Conservation (phyloP, 306 rosid genomes). For the Cucurbita ficifolia region DNA sequence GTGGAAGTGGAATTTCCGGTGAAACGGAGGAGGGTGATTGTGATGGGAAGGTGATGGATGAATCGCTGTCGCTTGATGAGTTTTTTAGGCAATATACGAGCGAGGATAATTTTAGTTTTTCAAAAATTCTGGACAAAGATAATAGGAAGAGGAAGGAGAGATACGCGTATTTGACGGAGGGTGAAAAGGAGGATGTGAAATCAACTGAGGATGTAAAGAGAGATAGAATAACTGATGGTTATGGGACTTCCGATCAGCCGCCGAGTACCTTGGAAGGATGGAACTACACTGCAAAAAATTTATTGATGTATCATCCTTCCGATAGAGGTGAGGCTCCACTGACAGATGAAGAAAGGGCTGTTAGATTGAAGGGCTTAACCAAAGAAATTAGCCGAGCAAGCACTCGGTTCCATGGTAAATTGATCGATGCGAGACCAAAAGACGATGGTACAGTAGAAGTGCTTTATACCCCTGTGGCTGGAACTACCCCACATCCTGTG, state of each 20-base stretch:
- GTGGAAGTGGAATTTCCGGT: slow-evolving; percentile 5
- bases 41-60: slow-evolving; percentile 28
- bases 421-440: slow-evolving; percentile 58
- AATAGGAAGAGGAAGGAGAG: slow-evolving; percentile 98
- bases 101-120: slow-evolving; percentile 76
- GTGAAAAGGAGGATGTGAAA: slow-evolving; percentile 35
- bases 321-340: slow-evolving; percentile 79
- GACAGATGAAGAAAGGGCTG: slow-evolving; percentile 64
- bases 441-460: slow-evolving; percentile 69
- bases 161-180: slow-evolving; percentile 49
- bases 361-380: slow-evolving; percentile 57
- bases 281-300: slow-evolving; percentile 68
- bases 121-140: slow-evolving; percentile 66
- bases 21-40: slow-evolving; percentile 14
- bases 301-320: slow-evolving; percentile 88
- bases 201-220: slow-evolving; percentile 66
- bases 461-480: slow-evolving; percentile 64
- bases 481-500: slow-evolving; percentile 53
- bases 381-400: slow-evolving; percentile 54
- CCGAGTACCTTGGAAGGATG: slow-evolving; percentile 78
- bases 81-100: slow-evolving; percentile 74
- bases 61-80: slow-evolving; percentile 50
- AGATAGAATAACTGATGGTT: slow-evolving; percentile 86
- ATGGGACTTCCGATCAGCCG: slow-evolving; percentile 87
- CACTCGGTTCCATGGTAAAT: slow-evolving; percentile 72